phyloP scores from a whole-genome alignment of 2,329 filamentous ascomycete species.

The Colletotrichum truncatum region DNA sequence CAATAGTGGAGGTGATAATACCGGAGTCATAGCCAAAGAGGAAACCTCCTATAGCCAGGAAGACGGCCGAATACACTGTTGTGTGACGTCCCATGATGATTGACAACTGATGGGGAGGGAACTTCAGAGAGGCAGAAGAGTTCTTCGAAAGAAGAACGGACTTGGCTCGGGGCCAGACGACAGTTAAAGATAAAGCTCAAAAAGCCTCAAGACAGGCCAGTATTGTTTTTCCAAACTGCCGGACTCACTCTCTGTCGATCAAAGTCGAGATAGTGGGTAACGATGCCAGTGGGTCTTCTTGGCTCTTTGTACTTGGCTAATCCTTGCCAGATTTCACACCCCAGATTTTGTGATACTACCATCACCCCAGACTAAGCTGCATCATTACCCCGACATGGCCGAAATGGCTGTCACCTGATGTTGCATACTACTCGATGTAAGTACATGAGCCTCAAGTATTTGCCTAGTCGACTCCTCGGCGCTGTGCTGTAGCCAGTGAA shows the following conservation, averaged over 20 bases:
- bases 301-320: not conserved
- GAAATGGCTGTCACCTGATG: not conserved
- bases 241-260: not conserved
- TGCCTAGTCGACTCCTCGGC: not conserved
- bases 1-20: constrained; percentile 48
- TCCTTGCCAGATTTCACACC: not conserved
- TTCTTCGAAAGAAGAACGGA: not conserved
- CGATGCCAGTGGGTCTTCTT: constrained; percentile 10
- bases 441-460: not conserved
- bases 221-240: no score
- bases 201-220: not conserved
- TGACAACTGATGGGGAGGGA: not conserved
- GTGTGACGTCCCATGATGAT: constrained; percentile 28
- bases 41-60: constrained; percentile 38
- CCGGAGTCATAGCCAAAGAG: constrained; percentile 58
- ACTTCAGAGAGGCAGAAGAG: not conserved
- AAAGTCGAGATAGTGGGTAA: constrained; percentile 4
- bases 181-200: not conserved
- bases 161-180: not conserved
- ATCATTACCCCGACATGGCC: constrained; percentile 18
- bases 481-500: not conserved
- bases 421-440: not conserved
- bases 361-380: constrained; percentile 4
- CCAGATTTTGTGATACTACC: constrained; percentile 1
- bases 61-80: constrained; percentile 33